phyloP scores from a whole-genome alignment of 2,329 filamentous ascomycete species.

The Emmonsiellopsis sp. region DNA sequence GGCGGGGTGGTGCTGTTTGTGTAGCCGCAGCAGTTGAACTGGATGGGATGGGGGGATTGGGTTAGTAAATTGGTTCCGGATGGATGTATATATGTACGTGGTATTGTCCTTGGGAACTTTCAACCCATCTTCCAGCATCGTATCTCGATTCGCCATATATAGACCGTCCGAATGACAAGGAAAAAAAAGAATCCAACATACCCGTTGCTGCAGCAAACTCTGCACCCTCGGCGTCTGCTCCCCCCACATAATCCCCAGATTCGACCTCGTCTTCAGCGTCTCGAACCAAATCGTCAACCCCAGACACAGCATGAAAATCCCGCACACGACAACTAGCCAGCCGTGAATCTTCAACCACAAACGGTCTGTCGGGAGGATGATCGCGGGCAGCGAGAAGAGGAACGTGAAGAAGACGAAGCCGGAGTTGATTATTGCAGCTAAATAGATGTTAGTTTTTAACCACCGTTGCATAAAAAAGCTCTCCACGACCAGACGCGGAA shows the following conservation, averaged over 20 bases:
- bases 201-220: slow-evolving; percentile 60
- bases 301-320: slow-evolving; percentile 55
- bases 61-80: too few species aligned
- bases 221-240: slow-evolving; percentile 50
- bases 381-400: slow-evolving; percentile 59
- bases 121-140: too few species aligned
- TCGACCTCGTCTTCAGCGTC: slow-evolving; percentile 58
- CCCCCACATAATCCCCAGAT: slow-evolving; percentile 54
- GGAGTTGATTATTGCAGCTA: slow-evolving; percentile 63
- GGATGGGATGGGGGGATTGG: not conserved
- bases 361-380: slow-evolving; percentile 57
- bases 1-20: slow-evolving; percentile 61
- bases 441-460: not conserved
- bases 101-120: too few species aligned
- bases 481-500: too few species aligned
- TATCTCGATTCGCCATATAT: too few species aligned
- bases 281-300: slow-evolving; percentile 64
- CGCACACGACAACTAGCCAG: slow-evolving; percentile 54
- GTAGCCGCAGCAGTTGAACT: slow-evolving; percentile 79
- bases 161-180: too few species aligned
- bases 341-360: slow-evolving; percentile 62
- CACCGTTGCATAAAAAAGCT: too few species aligned
- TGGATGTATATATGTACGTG: too few species aligned
- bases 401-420: slow-evolving; percentile 64
- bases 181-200: slow-evolving; percentile 30